Evolutionary conservation across 2,329 filamentous ascomycete species (phyloP), one percentile per base, ranked within the genome.

Genomic region (Microcyclosporella mali): DNA sequence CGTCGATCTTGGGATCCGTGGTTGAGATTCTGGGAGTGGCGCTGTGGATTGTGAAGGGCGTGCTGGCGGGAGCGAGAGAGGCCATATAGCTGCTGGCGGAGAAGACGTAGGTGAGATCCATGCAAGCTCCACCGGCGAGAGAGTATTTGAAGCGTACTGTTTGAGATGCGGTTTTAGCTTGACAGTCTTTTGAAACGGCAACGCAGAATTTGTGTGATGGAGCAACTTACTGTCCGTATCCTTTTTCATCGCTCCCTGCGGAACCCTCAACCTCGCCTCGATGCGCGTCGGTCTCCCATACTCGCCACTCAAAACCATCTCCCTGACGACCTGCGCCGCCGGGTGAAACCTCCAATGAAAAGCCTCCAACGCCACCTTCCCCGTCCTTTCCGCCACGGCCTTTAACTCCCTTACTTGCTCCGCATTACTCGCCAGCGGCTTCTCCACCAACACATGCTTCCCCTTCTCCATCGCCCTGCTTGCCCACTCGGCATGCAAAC

Each of bases 371-470:
- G 76, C 57, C 1, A 78, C 64, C 0, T 70, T 74, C 0, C 65
- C 63, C 12, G 58, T 52, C 1, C 62, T 56, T 0, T 54, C 37
- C n/a, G 39, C 27, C 3, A 48, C 52, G 8, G 31, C 11, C 10
- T 27, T 34, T 27, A 55, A 27, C 12, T 78, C 64, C 0, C 52
- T 48, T 2, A 72, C 73, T 53, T 79, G 72, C 0, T 37, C 44
- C 2, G 61, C 55, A 51, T 74, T 77, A 18, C 65, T 66, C n/a
- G 62, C 64, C 0, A 65, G 65, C 0, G 73, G 72, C 50, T 77
- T 76, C 52, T 77, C 74, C 1, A 77, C 52, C 0, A 77, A 64
- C 15, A 78, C 73, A 49, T 77, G 73, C 50, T 76, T 77, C 1
- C 70, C 70, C 3, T 66, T 66, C 27, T 60, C 49, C 16, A 77